These are phyloP conservation scores for Rosa hybrid DNA, from an alignment of 331 rosid genomes.

Conservation along the genomic window DNA sequence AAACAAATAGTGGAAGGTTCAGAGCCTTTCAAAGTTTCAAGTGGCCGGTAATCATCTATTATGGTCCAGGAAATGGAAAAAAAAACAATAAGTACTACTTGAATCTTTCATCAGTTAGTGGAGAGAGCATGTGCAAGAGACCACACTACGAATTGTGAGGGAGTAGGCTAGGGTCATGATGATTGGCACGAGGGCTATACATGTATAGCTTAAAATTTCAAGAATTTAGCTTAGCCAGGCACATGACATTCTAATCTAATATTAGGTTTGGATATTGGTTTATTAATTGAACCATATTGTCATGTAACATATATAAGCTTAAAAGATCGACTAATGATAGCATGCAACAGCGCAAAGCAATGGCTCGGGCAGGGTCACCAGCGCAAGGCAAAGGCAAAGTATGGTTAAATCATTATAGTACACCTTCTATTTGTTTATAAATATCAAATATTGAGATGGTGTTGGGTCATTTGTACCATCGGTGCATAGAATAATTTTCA, in stretches of 20 bases:
- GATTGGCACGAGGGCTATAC: neutral
- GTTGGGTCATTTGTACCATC: no score
- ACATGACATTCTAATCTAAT: neutral
- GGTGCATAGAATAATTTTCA: no score
- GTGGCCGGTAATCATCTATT: neutral
- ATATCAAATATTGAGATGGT: no score
- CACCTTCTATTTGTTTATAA: neutral
- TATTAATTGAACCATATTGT: neutral
- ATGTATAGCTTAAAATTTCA: neutral
- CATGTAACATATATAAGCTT: neutral
- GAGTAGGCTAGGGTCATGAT: neutral
- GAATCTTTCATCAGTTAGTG: neutral
- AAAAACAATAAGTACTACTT: neutral
- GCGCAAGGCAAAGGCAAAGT: no score
- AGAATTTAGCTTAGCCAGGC: neutral
- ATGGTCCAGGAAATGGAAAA: neutral
- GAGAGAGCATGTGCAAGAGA: slow-evolving; percentile 7
- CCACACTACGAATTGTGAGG: slow-evolving; percentile 2
- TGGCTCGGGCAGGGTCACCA: neutral
- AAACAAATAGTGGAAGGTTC: neutral
- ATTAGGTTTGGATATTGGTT: neutral
- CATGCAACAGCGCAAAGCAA: neutral
- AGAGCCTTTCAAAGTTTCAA: neutral
- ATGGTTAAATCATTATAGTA: neutral
- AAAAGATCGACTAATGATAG: neutral